Evolutionary conservation across 352 stramenopile species (phyloP).

Genomic region (Stramenopiles sp.): DNA sequence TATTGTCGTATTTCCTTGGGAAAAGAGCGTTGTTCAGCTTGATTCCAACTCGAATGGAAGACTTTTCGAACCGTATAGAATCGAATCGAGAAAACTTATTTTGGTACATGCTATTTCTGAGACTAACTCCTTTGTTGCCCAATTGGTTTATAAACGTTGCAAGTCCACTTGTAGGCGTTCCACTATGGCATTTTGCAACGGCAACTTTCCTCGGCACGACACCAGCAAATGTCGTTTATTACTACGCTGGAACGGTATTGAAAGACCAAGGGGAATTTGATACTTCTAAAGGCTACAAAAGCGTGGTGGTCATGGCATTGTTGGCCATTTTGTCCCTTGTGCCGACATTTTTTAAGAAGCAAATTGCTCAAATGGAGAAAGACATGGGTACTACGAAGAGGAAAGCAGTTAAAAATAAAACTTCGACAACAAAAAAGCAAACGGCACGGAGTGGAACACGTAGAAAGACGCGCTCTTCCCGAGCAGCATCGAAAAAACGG

Average conservation of each 20-base stretch:
- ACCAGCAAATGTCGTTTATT: constrained; percentile 12
- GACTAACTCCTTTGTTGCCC: constrained; percentile 53
- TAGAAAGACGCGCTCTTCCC: neutral
- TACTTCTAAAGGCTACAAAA: constrained; percentile 8
- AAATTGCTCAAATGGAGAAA: constrained; percentile 8
- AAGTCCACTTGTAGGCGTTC: constrained; percentile 50
- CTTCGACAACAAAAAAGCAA: neutral
- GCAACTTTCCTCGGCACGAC: constrained; percentile 43
- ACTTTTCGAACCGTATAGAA: constrained; percentile 49
- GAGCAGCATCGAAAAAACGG: neutral
- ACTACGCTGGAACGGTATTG: neutral
- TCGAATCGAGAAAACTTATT: constrained; percentile 57
- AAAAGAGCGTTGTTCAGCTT: constrained; percentile 42
- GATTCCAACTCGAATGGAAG: constrained; percentile 42
- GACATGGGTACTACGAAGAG: neutral
- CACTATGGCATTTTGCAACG: constrained; percentile 56
- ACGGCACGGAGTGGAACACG: neutral
- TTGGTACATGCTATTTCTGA: constrained; percentile 65
- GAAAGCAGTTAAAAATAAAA: neutral
- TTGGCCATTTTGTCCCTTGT: neutral
- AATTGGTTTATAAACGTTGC: constrained; percentile 72
- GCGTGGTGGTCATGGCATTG: neutral
- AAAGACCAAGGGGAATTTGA: constrained; percentile 8
- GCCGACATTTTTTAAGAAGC: constrained; percentile 3
- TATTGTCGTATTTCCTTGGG: constrained; percentile 57